Evolutionary conservation across 2,329 filamentous ascomycete species (phyloP), one percentile per base, ranked within the genome.

Genomic region (Aspergillus aculeatus): DNA sequence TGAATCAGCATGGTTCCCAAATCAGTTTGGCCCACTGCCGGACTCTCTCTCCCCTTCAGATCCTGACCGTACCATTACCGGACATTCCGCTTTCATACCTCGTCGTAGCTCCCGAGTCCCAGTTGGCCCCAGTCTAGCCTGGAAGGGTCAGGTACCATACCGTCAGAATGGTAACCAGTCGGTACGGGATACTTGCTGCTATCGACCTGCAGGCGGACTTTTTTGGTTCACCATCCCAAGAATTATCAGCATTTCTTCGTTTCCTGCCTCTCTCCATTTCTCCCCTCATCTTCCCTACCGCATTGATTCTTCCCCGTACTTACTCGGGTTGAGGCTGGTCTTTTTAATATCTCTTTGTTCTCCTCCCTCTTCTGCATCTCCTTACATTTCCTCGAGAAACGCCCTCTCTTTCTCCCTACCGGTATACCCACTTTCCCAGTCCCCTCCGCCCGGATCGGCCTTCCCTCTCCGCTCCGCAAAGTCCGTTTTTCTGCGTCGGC

Each of bases 401-500:
- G 32, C 32, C n/a, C 23, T 53, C 54, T 21, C 48, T 31, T 51
- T 48, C 59, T 32, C 35, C 24, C 56, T 51, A 12, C 31, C 23
- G 47, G 16, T 53, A 31, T 51, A 6, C 31, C 31, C 26, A 26
- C 32, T 51, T 38, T 38, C 38, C 47, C 26, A 35, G 23, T 38
- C 23, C 31, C 35, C 29, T 56, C 54, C 52, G 29, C 60, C 58
- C 61, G 38, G 59, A 31, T 41, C 59, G 56, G 48, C 50, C 41
- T 50, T 59, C 51, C 58, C 57, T 59, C 56, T 58, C 58, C 62
- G 58, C 62, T 64, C 62, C 62, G 62, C 64, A 62, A 31, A 57
- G 48, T 57, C 60, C 59, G 56, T 59, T 64, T 61, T 65, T 62
- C 62, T 62, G 53, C 26, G 53, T 62, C 62, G 62, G 60, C 58